phyloP scores from a whole-genome alignment of 768 basidiomycete species.

The Tylopilus intermedius region DNA sequence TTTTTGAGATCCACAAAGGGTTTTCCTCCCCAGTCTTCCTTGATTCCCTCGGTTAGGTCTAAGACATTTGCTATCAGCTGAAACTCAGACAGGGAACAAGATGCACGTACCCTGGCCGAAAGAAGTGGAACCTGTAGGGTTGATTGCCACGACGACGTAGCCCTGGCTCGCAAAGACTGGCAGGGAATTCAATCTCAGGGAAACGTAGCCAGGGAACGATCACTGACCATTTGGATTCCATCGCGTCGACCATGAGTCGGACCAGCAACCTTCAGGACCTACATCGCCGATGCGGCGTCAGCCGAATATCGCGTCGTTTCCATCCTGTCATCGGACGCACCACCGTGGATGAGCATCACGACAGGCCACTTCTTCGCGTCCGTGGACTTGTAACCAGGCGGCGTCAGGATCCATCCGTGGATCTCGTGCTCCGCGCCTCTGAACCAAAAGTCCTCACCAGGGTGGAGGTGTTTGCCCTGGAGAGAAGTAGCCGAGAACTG shows the following conservation, averaged over 20 bases:
- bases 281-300: constrained; percentile 11
- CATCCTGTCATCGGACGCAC: constrained; percentile 24
- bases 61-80: not conserved
- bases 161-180: constrained; percentile 81
- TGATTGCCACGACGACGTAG: constrained; percentile 82
- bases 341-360: constrained; percentile 78
- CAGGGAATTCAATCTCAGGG: not conserved
- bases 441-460: constrained; percentile 86
- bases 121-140: constrained; percentile 91
- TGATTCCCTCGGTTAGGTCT: constrained; percentile 81
- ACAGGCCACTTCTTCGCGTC: constrained; percentile 74
- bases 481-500: constrained; percentile 54
- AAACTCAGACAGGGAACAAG: not conserved
- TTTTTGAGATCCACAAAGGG: constrained; percentile 74
- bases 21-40: constrained; percentile 80
- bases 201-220: not conserved
- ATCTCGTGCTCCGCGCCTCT: constrained; percentile 73
- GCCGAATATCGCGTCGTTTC: not conserved
- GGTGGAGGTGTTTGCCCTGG: constrained; percentile 50
- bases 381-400: constrained; percentile 65
- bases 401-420: constrained; percentile 83
- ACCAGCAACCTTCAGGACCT: constrained; percentile 83
- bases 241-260: constrained; percentile 84
- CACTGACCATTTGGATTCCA: constrained; percentile 82
- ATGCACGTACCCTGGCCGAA: constrained; percentile 71